Conservation (phyloP, 495 filamentous ascomycete genomes). For the Pyrenula aspistea region DNA sequence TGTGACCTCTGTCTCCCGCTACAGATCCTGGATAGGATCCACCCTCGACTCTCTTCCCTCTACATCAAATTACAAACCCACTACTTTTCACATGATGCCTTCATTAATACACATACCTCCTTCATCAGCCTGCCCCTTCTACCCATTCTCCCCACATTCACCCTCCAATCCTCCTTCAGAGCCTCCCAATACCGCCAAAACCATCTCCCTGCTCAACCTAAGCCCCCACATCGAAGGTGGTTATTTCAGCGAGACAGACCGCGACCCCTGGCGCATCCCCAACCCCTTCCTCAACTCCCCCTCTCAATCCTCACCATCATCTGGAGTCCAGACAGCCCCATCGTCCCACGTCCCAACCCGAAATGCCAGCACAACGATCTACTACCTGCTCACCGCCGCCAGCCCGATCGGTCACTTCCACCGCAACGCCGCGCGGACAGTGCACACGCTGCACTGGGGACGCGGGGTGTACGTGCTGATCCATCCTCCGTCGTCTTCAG, state of each 20-base stretch:
- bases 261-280: constrained; percentile 31
- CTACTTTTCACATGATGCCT: too few species aligned
- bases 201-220: constrained; percentile 33
- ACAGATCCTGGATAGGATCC: too few species aligned
- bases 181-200: constrained; percentile 16
- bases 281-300: constrained; percentile 30
- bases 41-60: too few species aligned
- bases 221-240: constrained; percentile 50
- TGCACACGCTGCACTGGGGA: constrained; percentile 50
- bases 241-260: constrained; percentile 53
- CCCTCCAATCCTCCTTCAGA: constrained; percentile 16
- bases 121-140: neutral
- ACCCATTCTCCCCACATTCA: constrained; percentile 4
- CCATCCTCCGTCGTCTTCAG: constrained; percentile 31
- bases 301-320: constrained; percentile 5
- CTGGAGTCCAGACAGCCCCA: constrained; percentile 5
- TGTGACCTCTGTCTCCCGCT: too few species aligned
- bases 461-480: constrained; percentile 51
- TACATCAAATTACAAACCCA: too few species aligned
- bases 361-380: constrained; percentile 40
- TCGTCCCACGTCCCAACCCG: constrained; percentile 21
- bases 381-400: constrained; percentile 47
- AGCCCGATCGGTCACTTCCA: constrained; percentile 47
- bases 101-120: too few species aligned
- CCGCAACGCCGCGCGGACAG: constrained; percentile 41